Evolutionary conservation across 2,329 filamentous ascomycete species (phyloP), one percentile per base, ranked within the genome.

Genomic region (Triangularia verruculosa): DNA sequence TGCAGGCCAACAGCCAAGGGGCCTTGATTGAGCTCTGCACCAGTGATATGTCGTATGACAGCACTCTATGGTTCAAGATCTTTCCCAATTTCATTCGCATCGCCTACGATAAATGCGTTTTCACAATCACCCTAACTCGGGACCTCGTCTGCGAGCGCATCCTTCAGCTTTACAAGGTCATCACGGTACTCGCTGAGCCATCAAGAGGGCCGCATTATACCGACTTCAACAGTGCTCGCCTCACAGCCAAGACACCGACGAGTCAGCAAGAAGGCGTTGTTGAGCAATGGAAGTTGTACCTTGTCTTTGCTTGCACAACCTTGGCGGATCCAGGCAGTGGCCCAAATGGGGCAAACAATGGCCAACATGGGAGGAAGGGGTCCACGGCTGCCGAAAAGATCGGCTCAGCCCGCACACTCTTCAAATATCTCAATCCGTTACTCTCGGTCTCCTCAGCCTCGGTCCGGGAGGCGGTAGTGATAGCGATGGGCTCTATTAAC

Each of bases 211-310:
- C 86, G 13, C 84, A 88, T 70, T 86, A 90, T 67, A 87, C 84
- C 17, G 85, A 88, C 57, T 79, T 83, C 6, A 80, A 81, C 27
- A 88, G 83, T 72, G 82, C 79, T 27, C 79, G 83, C 22, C 74
- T 79, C 22, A 75, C 78, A 1, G 78, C 76, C 69, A 81, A 86
- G 72, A 85, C 83, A 64, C 87, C 84, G 64, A 89, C 87, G 2
- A 89, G 89, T 0, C 90, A 93, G 17, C 91, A 93, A 0, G 93
- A 96, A 70, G 87, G 96, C 22, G 83, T 97, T 63, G 87, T 99
- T 64, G 96, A 98, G 76, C 95, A 99, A 74, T 99, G 94, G 94
- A 98, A 97, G 76, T 81, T 98, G 1, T 98, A 98, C 74, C 83
- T 99, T 25, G 93, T 97, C 61, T 97, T 99, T 78, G 95, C 94